phyloP scores from a whole-genome alignment of 1,284 basidiomycete genomes.

The Tetrapyrgos nigripes region DNA sequence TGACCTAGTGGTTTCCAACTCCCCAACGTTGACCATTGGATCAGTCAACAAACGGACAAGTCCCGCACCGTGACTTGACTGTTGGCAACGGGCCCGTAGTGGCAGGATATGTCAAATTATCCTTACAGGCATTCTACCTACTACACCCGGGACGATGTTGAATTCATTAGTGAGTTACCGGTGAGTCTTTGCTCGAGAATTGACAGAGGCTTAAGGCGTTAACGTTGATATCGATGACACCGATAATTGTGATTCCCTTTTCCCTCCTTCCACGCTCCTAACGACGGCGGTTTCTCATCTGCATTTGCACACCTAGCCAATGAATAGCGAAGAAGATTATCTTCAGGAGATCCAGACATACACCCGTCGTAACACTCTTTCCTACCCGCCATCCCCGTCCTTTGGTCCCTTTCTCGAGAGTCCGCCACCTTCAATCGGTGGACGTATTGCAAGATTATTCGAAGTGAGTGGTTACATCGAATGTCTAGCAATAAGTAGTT shows the following conservation, averaged over 20 bases:
- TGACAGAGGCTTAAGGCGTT: too few relatives aligned
- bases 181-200: constrained; percentile 4
- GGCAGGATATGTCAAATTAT: constrained; percentile 18
- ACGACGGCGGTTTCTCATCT: background rate
- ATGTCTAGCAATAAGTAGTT: background rate
- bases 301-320: constrained; percentile 13
- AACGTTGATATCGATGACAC: too few relatives aligned
- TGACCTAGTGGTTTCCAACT: too few relatives aligned
- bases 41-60: too few relatives aligned
- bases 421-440: background rate
- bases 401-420: background rate
- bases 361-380: constrained; percentile 9
- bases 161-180: constrained; percentile 20
- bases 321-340: constrained; percentile 24
- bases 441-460: background rate
- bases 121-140: constrained; percentile 23
- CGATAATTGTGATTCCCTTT: too few relatives aligned
- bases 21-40: background rate
- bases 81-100: background rate
- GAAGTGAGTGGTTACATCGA: background rate
- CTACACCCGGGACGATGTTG: constrained; percentile 19
- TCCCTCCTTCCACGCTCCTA: too few relatives aligned
- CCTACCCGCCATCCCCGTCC: background rate
- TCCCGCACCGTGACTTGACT: background rate
- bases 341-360: constrained; percentile 22